These are phyloP conservation scores for Leptosphaerulina australis DNA, from an alignment of 2,329 filamentous ascomycete species.

Conservation along the genomic window DNA sequence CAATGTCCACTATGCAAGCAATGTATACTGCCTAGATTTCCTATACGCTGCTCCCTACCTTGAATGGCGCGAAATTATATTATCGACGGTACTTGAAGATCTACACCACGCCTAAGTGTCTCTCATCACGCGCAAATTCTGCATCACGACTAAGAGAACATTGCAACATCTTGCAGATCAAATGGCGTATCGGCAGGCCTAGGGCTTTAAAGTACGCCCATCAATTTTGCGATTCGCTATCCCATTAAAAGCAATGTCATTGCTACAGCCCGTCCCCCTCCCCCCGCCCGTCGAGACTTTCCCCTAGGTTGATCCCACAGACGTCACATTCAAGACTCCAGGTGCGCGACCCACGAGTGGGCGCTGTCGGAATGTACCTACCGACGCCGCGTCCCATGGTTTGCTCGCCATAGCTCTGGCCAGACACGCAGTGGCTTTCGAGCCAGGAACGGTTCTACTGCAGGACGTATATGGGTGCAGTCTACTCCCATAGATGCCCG, in stretches of 20 bases:
- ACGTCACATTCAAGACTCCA: background rate
- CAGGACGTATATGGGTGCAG: background rate
- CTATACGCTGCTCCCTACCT: background rate
- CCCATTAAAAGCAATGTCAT: background rate
- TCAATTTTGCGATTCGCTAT: background rate
- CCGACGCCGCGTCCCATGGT: conserved; percentile 7
- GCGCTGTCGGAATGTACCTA: background rate
- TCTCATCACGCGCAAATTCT: background rate
- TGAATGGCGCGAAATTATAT: background rate
- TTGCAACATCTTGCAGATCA: conserved; percentile 3
- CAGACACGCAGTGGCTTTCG: conserved; percentile 10
- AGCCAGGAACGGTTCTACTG: conserved; percentile 12
- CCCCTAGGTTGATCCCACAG: background rate
- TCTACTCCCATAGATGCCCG: background rate
- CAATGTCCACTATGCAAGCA: background rate
- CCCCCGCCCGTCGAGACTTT: background rate
- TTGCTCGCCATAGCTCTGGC: conserved; percentile 7
- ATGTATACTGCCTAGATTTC: conserved; percentile 3
- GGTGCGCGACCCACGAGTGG: background rate
- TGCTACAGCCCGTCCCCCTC: no score
- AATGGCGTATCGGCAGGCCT: background rate
- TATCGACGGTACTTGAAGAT: conserved; percentile 3
- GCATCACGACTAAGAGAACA: background rate
- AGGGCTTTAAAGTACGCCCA: background rate
- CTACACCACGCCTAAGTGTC: background rate